These are phyloP conservation scores for Papiliotrema fonsecae DNA, from an alignment of 1,284 basidiomycete genomes.

Conservation along the genomic window DNA sequence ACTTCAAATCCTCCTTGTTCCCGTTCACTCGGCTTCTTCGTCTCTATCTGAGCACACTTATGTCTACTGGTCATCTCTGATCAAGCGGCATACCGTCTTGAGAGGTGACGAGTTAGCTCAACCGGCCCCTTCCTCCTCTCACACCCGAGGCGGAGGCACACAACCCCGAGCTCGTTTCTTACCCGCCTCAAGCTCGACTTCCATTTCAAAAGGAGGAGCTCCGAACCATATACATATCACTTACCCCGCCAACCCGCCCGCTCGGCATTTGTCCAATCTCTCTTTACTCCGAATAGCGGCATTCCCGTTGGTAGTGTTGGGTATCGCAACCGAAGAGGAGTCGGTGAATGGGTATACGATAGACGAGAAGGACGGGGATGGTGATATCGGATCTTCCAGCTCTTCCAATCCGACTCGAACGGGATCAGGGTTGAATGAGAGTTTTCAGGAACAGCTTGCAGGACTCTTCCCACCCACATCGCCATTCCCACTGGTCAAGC, in stretches of 20 bases:
- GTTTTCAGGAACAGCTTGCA: constrained; percentile 35
- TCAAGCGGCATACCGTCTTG: constrained; percentile 33
- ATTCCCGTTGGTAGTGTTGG: constrained; percentile 42
- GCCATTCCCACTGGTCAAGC: constrained; percentile 65
- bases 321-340: constrained; percentile 27
- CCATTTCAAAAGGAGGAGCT: constrained; percentile 28
- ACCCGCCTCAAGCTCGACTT: constrained; percentile 20
- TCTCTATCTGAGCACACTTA: constrained; percentile 17
- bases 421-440: not conserved
- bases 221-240: constrained; percentile 39
- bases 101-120: constrained; percentile 36
- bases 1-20: constrained; percentile 44
- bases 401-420: not conserved
- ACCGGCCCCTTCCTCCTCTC: constrained; percentile 12
- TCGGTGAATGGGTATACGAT: constrained; percentile 18
- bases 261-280: constrained; percentile 36
- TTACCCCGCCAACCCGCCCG: constrained; percentile 30
- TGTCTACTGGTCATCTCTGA: constrained; percentile 24
- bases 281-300: constrained; percentile 33
- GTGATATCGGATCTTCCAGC: not conserved
- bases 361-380: constrained; percentile 11
- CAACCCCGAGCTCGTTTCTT: constrained; percentile 28
- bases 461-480: constrained; percentile 55
- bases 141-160: constrained; percentile 15
- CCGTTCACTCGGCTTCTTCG: constrained; percentile 28